Conservation (phyloP, 2,329 filamentous ascomycete species). For the Phialophora verrucosa region DNA sequence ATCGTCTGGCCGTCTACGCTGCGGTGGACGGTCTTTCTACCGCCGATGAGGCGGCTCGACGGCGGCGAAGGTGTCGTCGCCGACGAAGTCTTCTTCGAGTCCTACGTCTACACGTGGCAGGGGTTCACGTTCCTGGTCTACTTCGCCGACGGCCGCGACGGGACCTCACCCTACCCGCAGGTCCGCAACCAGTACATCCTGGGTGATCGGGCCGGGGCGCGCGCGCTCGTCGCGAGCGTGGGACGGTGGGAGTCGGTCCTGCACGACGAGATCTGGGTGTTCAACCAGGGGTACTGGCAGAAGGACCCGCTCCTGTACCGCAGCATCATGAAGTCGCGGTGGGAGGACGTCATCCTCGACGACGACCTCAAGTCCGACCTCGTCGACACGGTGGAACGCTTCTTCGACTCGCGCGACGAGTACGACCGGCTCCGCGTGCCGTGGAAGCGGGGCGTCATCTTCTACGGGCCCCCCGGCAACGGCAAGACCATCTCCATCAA, state of each 20-base stretch:
- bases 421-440: conserved; percentile 54
- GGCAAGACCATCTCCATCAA: conserved; percentile 56
- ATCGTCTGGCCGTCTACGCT: conserved; percentile 26
- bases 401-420: conserved; percentile 48
- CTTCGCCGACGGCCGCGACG: conserved; percentile 38
- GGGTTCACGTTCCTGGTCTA: conserved; percentile 37
- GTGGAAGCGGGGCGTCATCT: conserved; percentile 55
- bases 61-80: conserved; percentile 33
- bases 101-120: conserved; percentile 35
- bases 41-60: conserved; percentile 34
- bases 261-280: conserved; percentile 52
- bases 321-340: conserved; percentile 49
- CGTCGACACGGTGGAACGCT: conserved; percentile 48
- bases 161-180: conserved; percentile 13
- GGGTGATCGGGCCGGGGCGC: conserved; percentile 29
- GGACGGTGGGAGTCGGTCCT: conserved; percentile 37
- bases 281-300: conserved; percentile 50
- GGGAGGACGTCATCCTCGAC: conserved; percentile 57
- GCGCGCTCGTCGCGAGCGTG: conserved; percentile 28
- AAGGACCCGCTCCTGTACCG: conserved; percentile 48
- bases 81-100: conserved; percentile 33
- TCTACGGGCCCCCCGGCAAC: conserved; percentile 50
- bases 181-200: conserved; percentile 39
- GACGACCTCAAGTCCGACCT: conserved; percentile 52
- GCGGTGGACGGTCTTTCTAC: conserved; percentile 35